Percentiles rank a stretch among this genome's conserved stretches.
Conservation (phyloP, 495 filamentous ascomycete species). For the Neurospora tetraspora region DNA sequence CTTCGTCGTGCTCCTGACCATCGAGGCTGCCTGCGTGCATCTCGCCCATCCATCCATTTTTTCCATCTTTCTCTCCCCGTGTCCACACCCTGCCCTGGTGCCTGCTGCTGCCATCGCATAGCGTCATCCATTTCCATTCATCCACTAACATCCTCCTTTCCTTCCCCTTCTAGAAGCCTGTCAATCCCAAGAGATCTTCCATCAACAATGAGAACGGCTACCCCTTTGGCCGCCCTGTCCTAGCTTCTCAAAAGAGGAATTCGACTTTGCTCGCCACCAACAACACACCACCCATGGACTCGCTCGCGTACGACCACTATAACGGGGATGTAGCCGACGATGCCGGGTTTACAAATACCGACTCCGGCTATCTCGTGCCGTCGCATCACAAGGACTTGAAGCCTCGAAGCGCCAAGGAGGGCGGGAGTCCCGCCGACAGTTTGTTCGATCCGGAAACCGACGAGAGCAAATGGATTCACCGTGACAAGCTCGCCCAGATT, state of each 20-base stretch:
- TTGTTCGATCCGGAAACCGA: slow-evolving; percentile 44
- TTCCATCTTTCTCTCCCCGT: background rate
- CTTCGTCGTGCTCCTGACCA: background rate
- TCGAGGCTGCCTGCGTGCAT: background rate
- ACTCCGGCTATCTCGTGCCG: slow-evolving; percentile 9
- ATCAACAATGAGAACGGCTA: slow-evolving; percentile 9
- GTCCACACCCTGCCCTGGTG: background rate
- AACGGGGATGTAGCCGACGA: slow-evolving; percentile 9
- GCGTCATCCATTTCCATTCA: background rate
- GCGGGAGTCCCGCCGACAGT: slow-evolving; percentile 47
- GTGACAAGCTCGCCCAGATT: slow-evolving; percentile 89
- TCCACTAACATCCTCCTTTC: slow-evolving; percentile 2
- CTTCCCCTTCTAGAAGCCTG: slow-evolving; percentile 6
- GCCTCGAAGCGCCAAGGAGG: slow-evolving; percentile 41
- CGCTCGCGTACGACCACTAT: slow-evolving; percentile 7
- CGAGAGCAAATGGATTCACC: slow-evolving; percentile 72
- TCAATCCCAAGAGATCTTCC: slow-evolving; percentile 10
- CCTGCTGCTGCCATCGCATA: background rate
- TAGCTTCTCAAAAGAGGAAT: slow-evolving; percentile 26
- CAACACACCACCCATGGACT: slow-evolving; percentile 4
- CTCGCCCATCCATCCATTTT: background rate
- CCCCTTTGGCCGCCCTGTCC: slow-evolving; percentile 7
- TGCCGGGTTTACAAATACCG: slow-evolving; percentile 9
- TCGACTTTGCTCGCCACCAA: slow-evolving; percentile 9
- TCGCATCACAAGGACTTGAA: slow-evolving; percentile 25